Evolutionary conservation across 2,329 filamentous ascomycete genomes (phyloP).

Genomic region (Fusarium torreyae): DNA sequence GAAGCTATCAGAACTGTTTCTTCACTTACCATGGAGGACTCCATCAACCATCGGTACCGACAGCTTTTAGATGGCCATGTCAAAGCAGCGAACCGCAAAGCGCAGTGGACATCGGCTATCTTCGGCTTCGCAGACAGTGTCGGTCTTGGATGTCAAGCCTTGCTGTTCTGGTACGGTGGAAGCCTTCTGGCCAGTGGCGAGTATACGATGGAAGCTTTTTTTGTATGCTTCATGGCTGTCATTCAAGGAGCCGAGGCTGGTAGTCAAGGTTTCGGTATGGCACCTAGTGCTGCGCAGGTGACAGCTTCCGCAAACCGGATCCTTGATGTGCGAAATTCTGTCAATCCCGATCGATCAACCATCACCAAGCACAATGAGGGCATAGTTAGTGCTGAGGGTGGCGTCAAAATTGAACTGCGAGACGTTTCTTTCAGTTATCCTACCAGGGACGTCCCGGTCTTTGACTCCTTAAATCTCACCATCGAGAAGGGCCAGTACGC

Average conservation of each 20-base stretch:
- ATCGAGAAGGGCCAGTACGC: slow-evolving; percentile 79
- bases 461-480: slow-evolving; percentile 72
- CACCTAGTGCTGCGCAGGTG: slow-evolving; percentile 42
- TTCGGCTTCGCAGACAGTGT: slow-evolving; percentile 59
- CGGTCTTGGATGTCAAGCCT: slow-evolving; percentile 59
- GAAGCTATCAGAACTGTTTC: slow-evolving; percentile 75
- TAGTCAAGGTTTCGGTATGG: slow-evolving; percentile 30
- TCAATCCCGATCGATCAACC: not conserved
- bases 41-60: slow-evolving; percentile 61
- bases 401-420: slow-evolving; percentile 69
- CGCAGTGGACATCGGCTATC: slow-evolving; percentile 53
- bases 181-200: slow-evolving; percentile 44
- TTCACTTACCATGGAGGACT: slow-evolving; percentile 72
- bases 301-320: slow-evolving; percentile 42
- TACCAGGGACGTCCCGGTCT: slow-evolving; percentile 69
- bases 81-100: slow-evolving; percentile 50
- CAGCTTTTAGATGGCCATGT: slow-evolving; percentile 56
- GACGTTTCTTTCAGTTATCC: slow-evolving; percentile 74
- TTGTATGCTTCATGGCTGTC: slow-evolving; percentile 67
- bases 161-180: slow-evolving; percentile 68
- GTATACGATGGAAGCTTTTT: slow-evolving; percentile 63
- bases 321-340: slow-evolving; percentile 49
- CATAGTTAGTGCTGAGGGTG: slow-evolving; percentile 61
- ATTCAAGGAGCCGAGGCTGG: slow-evolving; percentile 66
- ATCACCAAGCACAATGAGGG: not conserved